phyloP scores from a whole-genome alignment of 306 rosid species.

The Spatholobus suberectus region DNA sequence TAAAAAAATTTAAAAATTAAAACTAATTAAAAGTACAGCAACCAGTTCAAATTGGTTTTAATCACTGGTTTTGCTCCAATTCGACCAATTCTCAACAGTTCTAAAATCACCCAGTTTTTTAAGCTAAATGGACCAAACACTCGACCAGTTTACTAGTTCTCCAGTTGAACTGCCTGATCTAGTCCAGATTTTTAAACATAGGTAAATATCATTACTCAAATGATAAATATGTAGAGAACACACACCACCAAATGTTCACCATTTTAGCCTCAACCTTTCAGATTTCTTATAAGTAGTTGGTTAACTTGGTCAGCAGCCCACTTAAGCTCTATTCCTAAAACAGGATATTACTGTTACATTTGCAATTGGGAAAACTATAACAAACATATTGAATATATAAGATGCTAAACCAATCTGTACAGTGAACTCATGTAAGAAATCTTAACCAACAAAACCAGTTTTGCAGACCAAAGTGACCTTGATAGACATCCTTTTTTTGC shows the following conservation, averaged over 20 bases:
- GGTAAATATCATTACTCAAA: neutral
- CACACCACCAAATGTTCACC: neutral
- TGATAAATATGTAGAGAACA: constrained; percentile 6
- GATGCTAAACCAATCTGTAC: neutral
- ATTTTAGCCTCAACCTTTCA: constrained; percentile 8
- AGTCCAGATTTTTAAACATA: neutral
- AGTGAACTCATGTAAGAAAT: neutral
- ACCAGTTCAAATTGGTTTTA: neutral
- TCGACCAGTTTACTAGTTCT: neutral
- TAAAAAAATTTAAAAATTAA: no score
- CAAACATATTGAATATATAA: neutral
- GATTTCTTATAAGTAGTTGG: neutral
- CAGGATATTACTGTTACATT: neutral
- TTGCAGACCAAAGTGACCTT: constrained; percentile 12
- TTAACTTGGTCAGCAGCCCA: neutral
- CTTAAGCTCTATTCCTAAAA: neutral
- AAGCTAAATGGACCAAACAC: neutral
- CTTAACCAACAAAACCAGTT: constrained; percentile 27
- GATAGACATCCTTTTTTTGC: neutral
- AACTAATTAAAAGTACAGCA: neutral
- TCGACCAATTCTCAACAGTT: neutral
- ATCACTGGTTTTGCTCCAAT: neutral
- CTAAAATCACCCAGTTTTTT: neutral
- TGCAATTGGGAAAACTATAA: neutral
- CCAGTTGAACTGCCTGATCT: neutral